Base-by-base conservation (phyloP, 306 rosid species). In the Pyrus betulifolia region DNA sequence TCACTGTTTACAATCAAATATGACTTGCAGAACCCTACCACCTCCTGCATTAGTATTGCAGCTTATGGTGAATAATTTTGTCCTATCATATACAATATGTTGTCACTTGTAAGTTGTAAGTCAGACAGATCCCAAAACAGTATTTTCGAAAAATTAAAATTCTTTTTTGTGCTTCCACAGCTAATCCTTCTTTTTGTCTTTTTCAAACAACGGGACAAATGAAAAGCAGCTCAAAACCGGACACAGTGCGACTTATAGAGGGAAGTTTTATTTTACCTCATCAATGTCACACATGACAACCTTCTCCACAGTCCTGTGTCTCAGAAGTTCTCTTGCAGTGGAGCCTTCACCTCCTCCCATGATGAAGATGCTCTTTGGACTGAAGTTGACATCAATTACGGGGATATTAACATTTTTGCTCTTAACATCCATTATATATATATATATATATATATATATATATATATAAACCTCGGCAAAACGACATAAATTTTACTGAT, bases 311-410 rank as follows among this genome's bases (percentile, higher is more conserved):
- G 93, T 91, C 83, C 78, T 90, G 70, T 94, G 96, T 81, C 95
- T 90, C 17, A 94, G 95, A 42, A 94, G 63, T 82, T 94, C 98
- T 77, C 98, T 91, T 35, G 98, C 98, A 83, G 98, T 94, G 40
- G 98, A 94, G 19, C 98, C 98, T 89, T 94, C 98, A 81, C 98
- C 98, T 86, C 98, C 98, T 85, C 98, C 98, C 98, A 94, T 94
- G 74, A 94, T 91, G 59, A 94, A 94, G 68, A 86, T 90, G 74
- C 77, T 85, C 79, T 80, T 89, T 71, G 98, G 96, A 76, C 98
- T 94, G 67, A 52, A 67, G 59, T 55, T 31, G 54, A 49, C 8
- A 66, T 82, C 7, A 12, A 52, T 72, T 14, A 15, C 0, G 2
- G 54, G 19, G 30, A 15, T 25, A 61, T 18, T 44, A 60, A 27